phyloP scores from a whole-genome alignment of 148 eudicot species.

The Agrostemma githago region DNA sequence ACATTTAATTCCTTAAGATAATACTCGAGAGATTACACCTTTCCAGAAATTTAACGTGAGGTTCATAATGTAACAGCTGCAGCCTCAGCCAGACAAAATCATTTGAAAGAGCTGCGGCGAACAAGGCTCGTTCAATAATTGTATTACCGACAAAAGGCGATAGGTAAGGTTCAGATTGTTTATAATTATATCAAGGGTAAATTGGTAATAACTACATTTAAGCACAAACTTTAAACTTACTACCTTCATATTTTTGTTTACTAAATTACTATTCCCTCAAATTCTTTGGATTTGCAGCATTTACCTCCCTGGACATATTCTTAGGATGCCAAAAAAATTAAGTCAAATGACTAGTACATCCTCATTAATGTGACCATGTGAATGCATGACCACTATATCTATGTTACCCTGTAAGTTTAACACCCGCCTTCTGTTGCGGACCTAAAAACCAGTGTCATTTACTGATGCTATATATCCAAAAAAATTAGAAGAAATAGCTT shows the following conservation, averaged over 20 bases:
- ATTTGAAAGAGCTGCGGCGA: slow-evolving; percentile 93
- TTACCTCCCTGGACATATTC: neutral
- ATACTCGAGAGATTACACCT: too few species aligned
- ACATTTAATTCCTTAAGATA: neutral
- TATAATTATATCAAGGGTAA: slow-evolving; percentile 2
- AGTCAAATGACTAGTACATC: neutral
- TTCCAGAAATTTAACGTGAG: slow-evolving; percentile 24
- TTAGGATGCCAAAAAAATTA: neutral
- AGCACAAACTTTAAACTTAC: neutral
- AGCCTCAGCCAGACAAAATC: slow-evolving; percentile 80
- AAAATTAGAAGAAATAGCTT: too few species aligned
- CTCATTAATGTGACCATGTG: neutral
- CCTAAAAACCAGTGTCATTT: too few species aligned
- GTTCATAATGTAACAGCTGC: slow-evolving; percentile 54
- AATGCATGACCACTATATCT: neutral
- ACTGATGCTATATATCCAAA: too few species aligned
- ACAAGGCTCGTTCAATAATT: slow-evolving; percentile 83
- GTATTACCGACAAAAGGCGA: slow-evolving; percentile 81
- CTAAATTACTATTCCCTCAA: neutral
- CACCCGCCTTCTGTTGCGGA: too few species aligned
- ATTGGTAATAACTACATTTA: neutral
- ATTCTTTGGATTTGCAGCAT: neutral
- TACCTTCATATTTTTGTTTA: neutral
- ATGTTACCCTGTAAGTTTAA: neutral
- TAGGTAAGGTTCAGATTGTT: slow-evolving; percentile 43